A percentile compares a stretch with the other conserved stretches of the same genome.
Conservation (phyloP, 768 basidiomycete species). For the Chlorophyllum brunneum region DNA sequence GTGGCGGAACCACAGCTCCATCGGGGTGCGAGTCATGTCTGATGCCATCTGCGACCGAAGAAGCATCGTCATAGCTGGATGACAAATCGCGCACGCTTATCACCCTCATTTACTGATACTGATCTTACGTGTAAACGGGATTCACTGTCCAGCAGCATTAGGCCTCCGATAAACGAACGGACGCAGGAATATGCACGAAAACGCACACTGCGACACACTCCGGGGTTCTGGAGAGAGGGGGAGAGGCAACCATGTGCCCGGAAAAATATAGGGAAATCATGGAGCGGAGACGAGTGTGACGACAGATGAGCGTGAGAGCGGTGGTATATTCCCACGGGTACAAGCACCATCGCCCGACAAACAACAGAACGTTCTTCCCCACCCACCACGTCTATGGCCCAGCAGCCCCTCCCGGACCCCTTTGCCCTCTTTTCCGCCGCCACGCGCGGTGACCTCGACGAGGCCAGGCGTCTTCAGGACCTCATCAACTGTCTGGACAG, state of each 20-base stretch:
- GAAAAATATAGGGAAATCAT: constrained; percentile 1
- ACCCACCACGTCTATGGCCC: constrained; percentile 10
- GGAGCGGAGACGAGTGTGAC: constrained; percentile 11
- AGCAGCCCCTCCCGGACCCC: constrained; percentile 5
- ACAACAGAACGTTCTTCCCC: neutral
- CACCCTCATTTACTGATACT: neutral
- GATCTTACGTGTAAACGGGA: constrained; percentile 1
- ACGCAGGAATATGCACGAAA: too few relatives aligned
- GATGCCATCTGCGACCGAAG: too few relatives aligned
- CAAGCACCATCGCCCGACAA: constrained; percentile 5
- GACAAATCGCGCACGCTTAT: constrained; percentile 2
- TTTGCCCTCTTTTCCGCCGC: neutral
- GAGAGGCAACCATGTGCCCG: neutral
- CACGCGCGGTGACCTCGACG: constrained; percentile 4
- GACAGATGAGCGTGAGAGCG: constrained; percentile 10
- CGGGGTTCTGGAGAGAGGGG: neutral
- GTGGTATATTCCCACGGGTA: constrained; percentile 6
- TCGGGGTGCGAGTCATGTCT: too few relatives aligned
- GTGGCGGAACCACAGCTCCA: too few relatives aligned
- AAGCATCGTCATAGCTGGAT: constrained; percentile 6
- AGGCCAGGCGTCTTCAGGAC: constrained; percentile 8
- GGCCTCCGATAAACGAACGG: neutral
- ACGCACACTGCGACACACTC: too few relatives aligned
- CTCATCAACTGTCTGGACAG: constrained; percentile 12
- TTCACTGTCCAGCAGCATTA: neutral